Conservation (phyloP, 179 eudicot genomes). For the Spinacia oleracea region DNA sequence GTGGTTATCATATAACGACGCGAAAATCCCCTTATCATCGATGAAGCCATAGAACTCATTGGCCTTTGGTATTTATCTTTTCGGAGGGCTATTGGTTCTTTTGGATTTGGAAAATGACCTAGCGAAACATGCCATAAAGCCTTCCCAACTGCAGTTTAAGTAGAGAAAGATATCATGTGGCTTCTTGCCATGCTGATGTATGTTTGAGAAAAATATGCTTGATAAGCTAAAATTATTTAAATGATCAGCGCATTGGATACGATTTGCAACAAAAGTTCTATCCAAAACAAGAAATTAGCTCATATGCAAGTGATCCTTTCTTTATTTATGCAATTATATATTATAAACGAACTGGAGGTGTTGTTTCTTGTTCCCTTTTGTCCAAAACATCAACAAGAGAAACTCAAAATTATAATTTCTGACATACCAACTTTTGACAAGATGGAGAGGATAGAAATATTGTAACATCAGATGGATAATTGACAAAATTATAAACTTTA, state of each 20-base stretch:
- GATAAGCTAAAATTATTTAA: neutral
- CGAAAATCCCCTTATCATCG: no score
- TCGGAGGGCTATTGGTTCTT: constrained; percentile 34
- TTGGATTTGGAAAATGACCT: constrained; percentile 72
- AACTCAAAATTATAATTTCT: neutral
- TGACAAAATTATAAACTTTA: constrained; percentile 61
- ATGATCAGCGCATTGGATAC: neutral
- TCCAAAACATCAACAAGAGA: neutral
- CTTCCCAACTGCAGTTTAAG: constrained; percentile 55
- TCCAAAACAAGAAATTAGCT: neutral
- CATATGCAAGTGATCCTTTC: neutral
- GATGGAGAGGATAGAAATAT: constrained; percentile 60
- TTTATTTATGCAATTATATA: neutral
- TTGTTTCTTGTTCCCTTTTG: neutral
- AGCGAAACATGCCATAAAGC: constrained; percentile 71
- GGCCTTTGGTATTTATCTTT: constrained; percentile 3
- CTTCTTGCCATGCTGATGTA: neutral
- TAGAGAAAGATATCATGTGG: neutral
- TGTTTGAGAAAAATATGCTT: neutral
- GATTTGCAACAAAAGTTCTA: neutral
- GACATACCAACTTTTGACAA: constrained; percentile 57
- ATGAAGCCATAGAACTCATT: constrained; percentile 36
- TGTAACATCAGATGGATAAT: constrained; percentile 48
- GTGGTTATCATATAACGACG: no score
- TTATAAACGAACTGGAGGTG: neutral